Percentiles rank a stretch among this genome's conserved stretches.
Conservation (phyloP, 441 rosid species). For the Cnidoscolus chayamansa region DNA sequence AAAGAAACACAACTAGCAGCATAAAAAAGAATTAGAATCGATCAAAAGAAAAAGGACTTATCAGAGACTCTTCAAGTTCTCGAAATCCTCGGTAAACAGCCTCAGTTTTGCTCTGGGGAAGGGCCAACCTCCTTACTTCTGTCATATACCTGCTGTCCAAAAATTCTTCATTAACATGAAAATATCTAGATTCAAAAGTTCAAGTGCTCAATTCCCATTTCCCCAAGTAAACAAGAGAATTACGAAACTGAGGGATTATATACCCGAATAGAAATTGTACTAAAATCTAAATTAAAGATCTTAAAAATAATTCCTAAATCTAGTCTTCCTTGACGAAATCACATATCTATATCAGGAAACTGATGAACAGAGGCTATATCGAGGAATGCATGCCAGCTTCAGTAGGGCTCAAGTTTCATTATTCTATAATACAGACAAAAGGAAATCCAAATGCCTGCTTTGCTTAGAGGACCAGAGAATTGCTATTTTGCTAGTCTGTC, state of each 20-base stretch:
- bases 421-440: not conserved
- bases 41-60: constrained; percentile 53
- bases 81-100: constrained; percentile 70
- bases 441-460: not conserved
- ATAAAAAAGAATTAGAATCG: constrained; percentile 37
- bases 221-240: not conserved
- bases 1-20: constrained; percentile 21
- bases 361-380: not conserved
- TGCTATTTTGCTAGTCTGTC: no score
- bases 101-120: constrained; percentile 77
- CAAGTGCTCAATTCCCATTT: not conserved
- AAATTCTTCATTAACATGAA: constrained; percentile 4
- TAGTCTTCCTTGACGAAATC: no score
- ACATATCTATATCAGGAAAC: not conserved
- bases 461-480: not conserved
- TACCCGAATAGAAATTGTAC: no score
- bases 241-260: not conserved
- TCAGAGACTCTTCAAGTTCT: constrained; percentile 85
- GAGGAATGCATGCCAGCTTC: not conserved
- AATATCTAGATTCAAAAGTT: not conserved
- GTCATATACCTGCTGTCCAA: constrained; percentile 75
- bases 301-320: no score
- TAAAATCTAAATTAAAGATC: no score
- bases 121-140: constrained; percentile 78
- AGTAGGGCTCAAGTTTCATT: not conserved